phyloP scores from a whole-genome alignment of 148 eudicot genomes.

The Vaccinium myrtillus region DNA sequence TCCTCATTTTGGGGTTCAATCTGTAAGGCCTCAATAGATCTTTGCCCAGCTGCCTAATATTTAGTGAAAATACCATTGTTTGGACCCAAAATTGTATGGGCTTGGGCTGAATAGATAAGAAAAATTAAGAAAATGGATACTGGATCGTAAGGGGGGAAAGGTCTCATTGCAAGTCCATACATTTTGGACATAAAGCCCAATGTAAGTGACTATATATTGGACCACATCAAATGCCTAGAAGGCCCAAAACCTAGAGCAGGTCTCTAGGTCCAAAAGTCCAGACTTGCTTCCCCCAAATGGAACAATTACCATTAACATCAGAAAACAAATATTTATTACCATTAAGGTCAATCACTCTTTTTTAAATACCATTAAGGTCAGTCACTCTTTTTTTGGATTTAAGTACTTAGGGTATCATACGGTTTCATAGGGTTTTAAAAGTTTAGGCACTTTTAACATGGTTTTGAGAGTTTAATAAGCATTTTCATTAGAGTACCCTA shows the following conservation, averaged over 20 bases:
- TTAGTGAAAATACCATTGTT: background rate
- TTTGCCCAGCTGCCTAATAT: background rate
- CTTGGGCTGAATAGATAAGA: background rate
- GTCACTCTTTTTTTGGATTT: too few species aligned
- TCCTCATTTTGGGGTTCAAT: background rate
- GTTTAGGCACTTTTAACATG: too few species aligned
- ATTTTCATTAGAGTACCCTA: too few species aligned
- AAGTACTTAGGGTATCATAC: too few species aligned
- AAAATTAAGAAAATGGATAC: too few species aligned
- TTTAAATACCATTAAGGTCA: too few species aligned
- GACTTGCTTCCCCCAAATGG: background rate
- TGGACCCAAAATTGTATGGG: background rate
- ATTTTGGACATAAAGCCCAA: background rate
- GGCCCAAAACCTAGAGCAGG: background rate
- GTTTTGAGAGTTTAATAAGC: too few species aligned
- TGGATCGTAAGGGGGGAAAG: background rate
- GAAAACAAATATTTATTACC: too few species aligned
- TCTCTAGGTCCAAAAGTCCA: background rate
- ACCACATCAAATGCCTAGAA: background rate
- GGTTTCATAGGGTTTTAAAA: too few species aligned
- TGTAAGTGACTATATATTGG: background rate
- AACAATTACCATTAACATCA: too few species aligned
- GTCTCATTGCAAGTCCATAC: background rate
- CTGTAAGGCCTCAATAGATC: background rate
- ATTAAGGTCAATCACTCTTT: too few species aligned